Conservation (phyloP, 129 eudicot species). For the Daucus carota region DH1_v3.0 NC_030386.2:26099001-26099500, state of each 20-base stretch:
- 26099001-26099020: slow-evolving; percentile 43
- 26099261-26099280: not conserved
- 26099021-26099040: slow-evolving; percentile 62
- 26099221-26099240: not conserved
- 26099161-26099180: not conserved
- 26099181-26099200: not conserved
- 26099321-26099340: slow-evolving; percentile 19
- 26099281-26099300: not conserved
- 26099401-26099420: slow-evolving; percentile 70
- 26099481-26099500: slow-evolving; percentile 48
- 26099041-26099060: slow-evolving; percentile 17
- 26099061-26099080: not conserved
- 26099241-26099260: not conserved
- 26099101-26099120: not conserved
- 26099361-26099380: slow-evolving; percentile 49
- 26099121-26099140: not conserved
- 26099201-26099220: not conserved
- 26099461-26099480: slow-evolving; percentile 56
- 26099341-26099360: slow-evolving; percentile 61
- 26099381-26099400: slow-evolving; percentile 52
- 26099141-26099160: not conserved
- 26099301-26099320: not conserved
- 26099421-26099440: slow-evolving; percentile 77
- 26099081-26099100: not conserved
- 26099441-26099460: slow-evolving; percentile 78